A percentile compares a stretch with the other conserved stretches of the same genome.
Conservation (phyloP, 2,329 filamentous ascomycete genomes). For the Plectosphaerella sp. region DNA sequence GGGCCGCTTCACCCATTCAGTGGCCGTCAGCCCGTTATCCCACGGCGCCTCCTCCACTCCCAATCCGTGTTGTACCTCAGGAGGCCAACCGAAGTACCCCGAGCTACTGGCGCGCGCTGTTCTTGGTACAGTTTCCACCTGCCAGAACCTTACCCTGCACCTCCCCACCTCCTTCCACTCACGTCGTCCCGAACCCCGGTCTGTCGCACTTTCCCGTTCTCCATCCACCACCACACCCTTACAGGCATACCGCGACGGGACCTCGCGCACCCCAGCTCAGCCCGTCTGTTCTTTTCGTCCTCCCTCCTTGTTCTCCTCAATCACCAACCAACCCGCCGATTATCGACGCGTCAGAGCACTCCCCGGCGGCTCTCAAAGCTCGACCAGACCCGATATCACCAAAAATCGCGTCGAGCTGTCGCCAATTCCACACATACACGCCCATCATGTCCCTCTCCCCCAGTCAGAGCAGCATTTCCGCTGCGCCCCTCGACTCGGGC, state of each 20-base stretch:
- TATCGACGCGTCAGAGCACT: not conserved
- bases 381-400: not conserved
- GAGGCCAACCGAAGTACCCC: no score
- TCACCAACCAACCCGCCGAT: not conserved
- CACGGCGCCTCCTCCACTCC: no score
- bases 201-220: not conserved
- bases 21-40: no score
- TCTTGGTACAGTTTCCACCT: no score
- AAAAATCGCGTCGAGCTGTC: not conserved
- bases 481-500: slow-evolving; percentile 26
- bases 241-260: no score
- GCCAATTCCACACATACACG: not conserved
- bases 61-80: no score
- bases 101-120: no score
- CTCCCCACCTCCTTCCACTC: not conserved
- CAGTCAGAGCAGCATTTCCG: slow-evolving; percentile 24
- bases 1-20: no score
- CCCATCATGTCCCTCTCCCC: slow-evolving; percentile 22
- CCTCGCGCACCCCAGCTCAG: no score
- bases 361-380: not conserved
- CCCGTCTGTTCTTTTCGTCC: not conserved
- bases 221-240: no score
- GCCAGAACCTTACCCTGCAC: not conserved
- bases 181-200: not conserved
- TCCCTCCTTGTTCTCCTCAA: not conserved